Percentiles rank a stretch among this genome's conserved stretches.
Evolutionary conservation across 164 flowering plant genomes (phyloP).

Genomic region (Vitis amurensis): DNA sequence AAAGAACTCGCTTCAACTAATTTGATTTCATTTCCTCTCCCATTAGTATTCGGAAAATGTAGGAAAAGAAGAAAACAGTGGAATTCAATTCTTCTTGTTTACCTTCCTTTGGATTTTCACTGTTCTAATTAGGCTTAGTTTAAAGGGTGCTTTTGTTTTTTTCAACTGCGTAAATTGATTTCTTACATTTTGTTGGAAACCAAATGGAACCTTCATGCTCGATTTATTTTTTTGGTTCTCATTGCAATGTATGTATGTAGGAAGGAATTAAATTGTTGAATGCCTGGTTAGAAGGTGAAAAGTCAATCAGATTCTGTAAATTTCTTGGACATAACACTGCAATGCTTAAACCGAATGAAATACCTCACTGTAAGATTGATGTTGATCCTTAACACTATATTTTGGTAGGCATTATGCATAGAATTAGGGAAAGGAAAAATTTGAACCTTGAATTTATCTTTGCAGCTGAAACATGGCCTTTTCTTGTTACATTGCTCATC

Average conservation of each 20-base stretch:
- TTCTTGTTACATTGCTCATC: constrained; percentile 58
- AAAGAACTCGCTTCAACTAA: too few species aligned
- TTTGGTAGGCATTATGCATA: neutral
- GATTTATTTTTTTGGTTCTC: neutral
- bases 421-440: neutral
- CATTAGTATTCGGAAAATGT: too few species aligned
- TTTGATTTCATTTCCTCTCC: too few species aligned
- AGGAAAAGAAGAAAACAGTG: too few species aligned
- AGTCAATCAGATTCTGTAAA: constrained; percentile 57
- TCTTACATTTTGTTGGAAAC: neutral
- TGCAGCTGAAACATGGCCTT: constrained; percentile 97
- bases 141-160: too few species aligned
- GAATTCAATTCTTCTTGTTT: too few species aligned
- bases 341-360: constrained; percentile 52
- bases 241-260: constrained; percentile 30
- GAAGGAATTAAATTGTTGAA: constrained; percentile 86
- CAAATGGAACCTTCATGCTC: neutral
- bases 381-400: neutral
- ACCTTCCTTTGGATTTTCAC: too few species aligned
- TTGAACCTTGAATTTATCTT: neutral
- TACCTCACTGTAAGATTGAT: constrained; percentile 61
- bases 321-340: constrained; percentile 60
- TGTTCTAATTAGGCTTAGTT: too few species aligned
- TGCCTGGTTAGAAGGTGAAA: constrained; percentile 82
- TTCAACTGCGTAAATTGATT: too few species aligned